A percentile compares a stretch with the other conserved stretches of the same genome.
Evolutionary conservation across 1,284 basidiomycete genomes (phyloP).

Genomic region (Ustilago bromivora): DNA sequence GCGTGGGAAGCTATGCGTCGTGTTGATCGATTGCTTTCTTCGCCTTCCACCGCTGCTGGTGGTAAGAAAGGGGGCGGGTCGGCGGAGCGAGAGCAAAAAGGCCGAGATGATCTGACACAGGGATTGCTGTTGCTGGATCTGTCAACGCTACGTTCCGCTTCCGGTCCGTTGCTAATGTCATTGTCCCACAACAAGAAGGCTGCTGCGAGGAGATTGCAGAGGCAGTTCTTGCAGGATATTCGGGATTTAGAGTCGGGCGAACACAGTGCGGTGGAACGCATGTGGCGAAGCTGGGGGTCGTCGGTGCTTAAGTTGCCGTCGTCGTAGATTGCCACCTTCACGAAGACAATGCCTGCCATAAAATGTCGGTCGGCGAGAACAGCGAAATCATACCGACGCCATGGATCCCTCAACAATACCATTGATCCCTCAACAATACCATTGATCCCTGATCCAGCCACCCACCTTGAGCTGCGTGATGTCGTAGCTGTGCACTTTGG

Average conservation of each 20-base stretch:
- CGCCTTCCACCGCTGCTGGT: slow-evolving; percentile 19
- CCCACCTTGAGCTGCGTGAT: too few relatives aligned
- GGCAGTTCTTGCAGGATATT: slow-evolving; percentile 87
- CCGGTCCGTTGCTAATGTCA: slow-evolving; percentile 47
- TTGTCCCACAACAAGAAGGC: slow-evolving; percentile 45
- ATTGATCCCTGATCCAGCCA: too few relatives aligned
- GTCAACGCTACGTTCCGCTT: slow-evolving; percentile 76
- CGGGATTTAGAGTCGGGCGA: slow-evolving; percentile 79
- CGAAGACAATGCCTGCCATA: background rate
- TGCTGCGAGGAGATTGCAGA: slow-evolving; percentile 72
- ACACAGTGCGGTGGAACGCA: slow-evolving; percentile 77
- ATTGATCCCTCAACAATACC: too few relatives aligned
- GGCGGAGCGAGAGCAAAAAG: background rate
- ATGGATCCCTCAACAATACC: too few relatives aligned
- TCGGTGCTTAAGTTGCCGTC: slow-evolving; percentile 33
- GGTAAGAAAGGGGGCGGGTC: background rate
- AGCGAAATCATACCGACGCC: too few relatives aligned
- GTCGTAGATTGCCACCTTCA: background rate
- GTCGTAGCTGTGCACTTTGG: too few relatives aligned
- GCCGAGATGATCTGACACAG: slow-evolving; percentile 71
- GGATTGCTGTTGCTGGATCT: slow-evolving; percentile 81
- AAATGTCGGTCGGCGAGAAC: too few relatives aligned
- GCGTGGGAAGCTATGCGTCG: slow-evolving; percentile 71
- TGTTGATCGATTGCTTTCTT: slow-evolving; percentile 67
- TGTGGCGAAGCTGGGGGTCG: slow-evolving; percentile 85